Conservation (phyloP, 805 yeast species). For the Lipomyces chichibuensis region DNA sequence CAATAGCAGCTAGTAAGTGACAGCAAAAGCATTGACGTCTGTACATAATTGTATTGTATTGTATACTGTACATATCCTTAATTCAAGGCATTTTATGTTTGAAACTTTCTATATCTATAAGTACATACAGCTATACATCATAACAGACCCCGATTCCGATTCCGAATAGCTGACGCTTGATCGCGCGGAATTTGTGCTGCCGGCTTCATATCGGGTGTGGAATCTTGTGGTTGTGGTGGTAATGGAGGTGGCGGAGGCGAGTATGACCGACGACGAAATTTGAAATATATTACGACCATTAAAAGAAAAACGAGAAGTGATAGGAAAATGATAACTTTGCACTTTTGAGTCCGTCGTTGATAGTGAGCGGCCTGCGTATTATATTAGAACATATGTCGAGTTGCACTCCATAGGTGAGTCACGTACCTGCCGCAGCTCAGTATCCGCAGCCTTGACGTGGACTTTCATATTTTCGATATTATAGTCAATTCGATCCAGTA, state of each 20-base stretch:
- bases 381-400: conserved; percentile 3
- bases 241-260: conserved; percentile 1
- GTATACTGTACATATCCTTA: background rate
- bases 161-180: background rate
- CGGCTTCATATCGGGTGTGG: background rate
- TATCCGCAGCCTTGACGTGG: conserved; percentile 74
- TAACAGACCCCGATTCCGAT: background rate
- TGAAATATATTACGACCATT: conserved; percentile 68
- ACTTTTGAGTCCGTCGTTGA: conserved; percentile 87
- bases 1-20: background rate
- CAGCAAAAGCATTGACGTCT: background rate
- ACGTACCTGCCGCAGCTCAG: conserved; percentile 55
- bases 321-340: conserved; percentile 79
- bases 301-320: conserved; percentile 71
- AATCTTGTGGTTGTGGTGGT: background rate
- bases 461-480: conserved; percentile 79
- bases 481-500: conserved; percentile 91
- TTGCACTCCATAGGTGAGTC: background rate
- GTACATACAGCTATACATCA: background rate
- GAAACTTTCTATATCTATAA: background rate
- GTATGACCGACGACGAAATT: conserved; percentile 37
- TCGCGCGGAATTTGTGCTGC: background rate
- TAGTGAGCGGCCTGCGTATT: conserved; percentile 67
- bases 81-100: background rate
- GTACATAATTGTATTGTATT: background rate